Evolutionary conservation across 2,329 filamentous ascomycete genomes (phyloP), one percentile per base, ranked within the genome.

Genomic region (Talaromyces marneffei): DNA sequence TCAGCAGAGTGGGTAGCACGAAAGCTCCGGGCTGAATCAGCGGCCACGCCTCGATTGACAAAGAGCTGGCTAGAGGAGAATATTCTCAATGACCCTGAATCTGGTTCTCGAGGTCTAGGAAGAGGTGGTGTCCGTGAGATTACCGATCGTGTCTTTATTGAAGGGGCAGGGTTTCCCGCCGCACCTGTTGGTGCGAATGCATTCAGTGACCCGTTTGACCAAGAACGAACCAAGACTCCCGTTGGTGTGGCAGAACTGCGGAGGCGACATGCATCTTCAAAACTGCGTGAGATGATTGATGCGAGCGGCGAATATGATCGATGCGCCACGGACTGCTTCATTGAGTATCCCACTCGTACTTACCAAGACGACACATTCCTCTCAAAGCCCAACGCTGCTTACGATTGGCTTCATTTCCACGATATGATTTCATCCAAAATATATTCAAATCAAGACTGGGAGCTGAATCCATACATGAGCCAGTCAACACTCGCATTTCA

Each of bases 391-490:
- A 87, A 88, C 66, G 79, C 84, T 1, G 91, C 91, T 0, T 96
- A 96, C 74, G 93, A 97, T 70, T 99, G 94, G 94, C 84, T 99
- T 60, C 82, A 95, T 73, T 97, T 99, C 75, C 90, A 97, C 74
- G 94, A 97, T 69, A 80, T 81, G 0, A 87, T 96, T 65, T 91
- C 91, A 25, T 87, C 87, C 0, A 86, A 87, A 40, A 83, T 97
- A 1, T 95, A 87, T 71, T 79, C 85, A n/a, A 87, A 85, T 62
- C 93, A 97, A 72, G 92, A 96, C 60, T 99, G 94, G 90, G 94
- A 99, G 74, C 79, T 99, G 16, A 85, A 84, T 0, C 87, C 91
- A 0, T 99, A 99, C 72, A 83, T 97, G 54, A 90, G 87, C 68
- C 90, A 94, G 66, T 88, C 93, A 0, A 84, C 94, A 16, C 83